Conservation (phyloP, 1,139 yeast genomes). For the Debaryomyces fabryi region DNA sequence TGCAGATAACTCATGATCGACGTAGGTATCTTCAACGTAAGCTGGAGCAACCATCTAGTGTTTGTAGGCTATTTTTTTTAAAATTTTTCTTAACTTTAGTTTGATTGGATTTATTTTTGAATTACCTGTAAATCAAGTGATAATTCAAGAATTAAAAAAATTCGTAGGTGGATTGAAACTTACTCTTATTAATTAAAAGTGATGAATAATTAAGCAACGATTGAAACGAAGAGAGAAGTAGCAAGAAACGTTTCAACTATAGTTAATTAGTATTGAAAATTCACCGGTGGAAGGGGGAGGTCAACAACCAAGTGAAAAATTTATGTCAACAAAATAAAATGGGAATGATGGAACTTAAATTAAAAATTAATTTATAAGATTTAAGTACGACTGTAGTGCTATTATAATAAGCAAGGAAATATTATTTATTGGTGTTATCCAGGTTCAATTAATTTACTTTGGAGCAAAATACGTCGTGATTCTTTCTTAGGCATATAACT, state of each 20-base stretch:
- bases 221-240: slow-evolving; percentile 54
- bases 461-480: slow-evolving; percentile 40
- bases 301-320: slow-evolving; percentile 36
- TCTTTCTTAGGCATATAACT: slow-evolving; percentile 52
- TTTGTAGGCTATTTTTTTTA: slow-evolving; percentile 17
- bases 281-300: slow-evolving; percentile 43
- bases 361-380: neutral
- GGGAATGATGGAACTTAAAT: slow-evolving; percentile 10
- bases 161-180: slow-evolving; percentile 44
- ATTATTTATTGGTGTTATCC: slow-evolving; percentile 37
- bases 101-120: neutral
- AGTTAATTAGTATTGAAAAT: slow-evolving; percentile 14
- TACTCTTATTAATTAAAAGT: slow-evolving; percentile 31
- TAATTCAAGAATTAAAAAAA: neutral
- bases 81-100: slow-evolving; percentile 1
- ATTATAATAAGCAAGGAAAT: neutral
- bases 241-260: slow-evolving; percentile 51
- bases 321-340: slow-evolving; percentile 22
- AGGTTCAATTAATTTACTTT: slow-evolving; percentile 40
- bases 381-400: neutral
- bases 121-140: neutral
- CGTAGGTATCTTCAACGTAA: slow-evolving; percentile 51
- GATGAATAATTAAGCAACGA: slow-evolving; percentile 17
- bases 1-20: slow-evolving; percentile 79
- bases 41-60: slow-evolving; percentile 47